Evolutionary conservation across 1,284 basidiomycete genomes (phyloP).

Genomic region (Fistulina hepatica): DNA sequence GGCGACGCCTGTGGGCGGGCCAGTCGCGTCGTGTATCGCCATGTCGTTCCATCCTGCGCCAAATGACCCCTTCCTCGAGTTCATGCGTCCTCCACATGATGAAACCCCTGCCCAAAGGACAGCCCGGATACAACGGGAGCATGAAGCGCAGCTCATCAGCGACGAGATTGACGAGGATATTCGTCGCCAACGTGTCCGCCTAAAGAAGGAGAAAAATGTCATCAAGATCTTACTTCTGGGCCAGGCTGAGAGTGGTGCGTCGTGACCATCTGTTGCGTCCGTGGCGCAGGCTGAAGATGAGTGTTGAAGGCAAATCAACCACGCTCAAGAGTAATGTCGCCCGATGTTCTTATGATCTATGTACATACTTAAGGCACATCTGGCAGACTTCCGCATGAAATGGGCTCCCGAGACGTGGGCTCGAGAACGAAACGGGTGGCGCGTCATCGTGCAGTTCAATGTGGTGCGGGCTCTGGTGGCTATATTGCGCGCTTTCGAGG

Average conservation of each 20-base stretch:
- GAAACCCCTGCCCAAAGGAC: conserved; percentile 36
- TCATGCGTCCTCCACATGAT: conserved; percentile 34
- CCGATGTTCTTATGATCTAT: conserved; percentile 4
- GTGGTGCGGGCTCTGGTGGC: conserved; percentile 36
- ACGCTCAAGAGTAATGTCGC: conserved; percentile 47
- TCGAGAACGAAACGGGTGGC: conserved; percentile 36
- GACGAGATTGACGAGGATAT: conserved; percentile 49
- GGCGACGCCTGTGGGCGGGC: conserved; percentile 1
- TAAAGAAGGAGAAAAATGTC: conserved; percentile 33
- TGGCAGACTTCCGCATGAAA: conserved; percentile 35
- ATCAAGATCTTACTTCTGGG: conserved; percentile 50
- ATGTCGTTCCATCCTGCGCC: conserved; percentile 30
- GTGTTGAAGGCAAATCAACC: conserved; percentile 38
- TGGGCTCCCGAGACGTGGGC: conserved; percentile 34
- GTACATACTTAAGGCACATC: conserved; percentile 12
- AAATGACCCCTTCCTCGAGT: conserved; percentile 34
- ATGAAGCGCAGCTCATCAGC: conserved; percentile 39
- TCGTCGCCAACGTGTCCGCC: conserved; percentile 32
- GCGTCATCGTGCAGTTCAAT: conserved; percentile 40
- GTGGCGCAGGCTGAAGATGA: background rate
- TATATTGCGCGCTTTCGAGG: conserved; percentile 33
- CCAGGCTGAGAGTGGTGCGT: conserved; percentile 53
- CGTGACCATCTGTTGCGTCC: conserved; percentile 9
- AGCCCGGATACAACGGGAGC: conserved; percentile 35
- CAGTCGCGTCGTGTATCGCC: conserved; percentile 8